Evolutionary conservation across 139 green algal species (phyloP).

Genomic region (Gonium pectorale): DNA sequence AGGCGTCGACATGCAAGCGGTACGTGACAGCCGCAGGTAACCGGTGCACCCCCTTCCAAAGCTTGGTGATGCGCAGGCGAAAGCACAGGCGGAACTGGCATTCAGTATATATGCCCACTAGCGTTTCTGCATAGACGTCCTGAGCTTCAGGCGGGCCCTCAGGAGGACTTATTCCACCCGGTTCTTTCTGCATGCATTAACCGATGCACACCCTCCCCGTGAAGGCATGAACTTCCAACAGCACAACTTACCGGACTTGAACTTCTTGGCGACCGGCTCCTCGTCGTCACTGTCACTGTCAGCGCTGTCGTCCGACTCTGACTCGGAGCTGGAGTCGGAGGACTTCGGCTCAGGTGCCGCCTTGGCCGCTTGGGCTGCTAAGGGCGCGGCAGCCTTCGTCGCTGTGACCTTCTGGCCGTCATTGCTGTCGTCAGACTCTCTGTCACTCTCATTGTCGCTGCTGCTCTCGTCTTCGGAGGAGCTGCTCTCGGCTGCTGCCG

Average conservation of each 20-base stretch:
- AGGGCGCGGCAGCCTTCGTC: background rate
- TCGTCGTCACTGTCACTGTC: background rate
- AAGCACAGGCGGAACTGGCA: too few relatives aligned
- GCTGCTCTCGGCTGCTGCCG: background rate
- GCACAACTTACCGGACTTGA: constrained; percentile 1
- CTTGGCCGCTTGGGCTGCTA: background rate
- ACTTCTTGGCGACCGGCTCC: background rate
- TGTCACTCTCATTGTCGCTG: background rate
- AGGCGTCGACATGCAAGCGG: too few relatives aligned
- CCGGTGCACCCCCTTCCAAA: too few relatives aligned
- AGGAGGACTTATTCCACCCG: too few relatives aligned
- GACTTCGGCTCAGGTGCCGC: background rate
- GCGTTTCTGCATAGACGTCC: too few relatives aligned
- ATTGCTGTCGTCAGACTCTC: background rate
- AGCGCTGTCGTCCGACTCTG: background rate
- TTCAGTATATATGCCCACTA: too few relatives aligned
- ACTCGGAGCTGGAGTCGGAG: background rate
- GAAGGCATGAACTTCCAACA: too few relatives aligned
- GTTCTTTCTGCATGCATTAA: too few relatives aligned
- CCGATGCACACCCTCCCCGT: too few relatives aligned
- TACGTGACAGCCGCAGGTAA: too few relatives aligned
- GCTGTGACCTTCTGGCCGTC: background rate
- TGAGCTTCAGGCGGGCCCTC: too few relatives aligned
- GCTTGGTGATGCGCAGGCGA: too few relatives aligned
- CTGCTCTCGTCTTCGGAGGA: background rate